Evolutionary conservation across 257 asterid genomes (phyloP).

Genomic region (Ehretia macrophylla): DNA sequence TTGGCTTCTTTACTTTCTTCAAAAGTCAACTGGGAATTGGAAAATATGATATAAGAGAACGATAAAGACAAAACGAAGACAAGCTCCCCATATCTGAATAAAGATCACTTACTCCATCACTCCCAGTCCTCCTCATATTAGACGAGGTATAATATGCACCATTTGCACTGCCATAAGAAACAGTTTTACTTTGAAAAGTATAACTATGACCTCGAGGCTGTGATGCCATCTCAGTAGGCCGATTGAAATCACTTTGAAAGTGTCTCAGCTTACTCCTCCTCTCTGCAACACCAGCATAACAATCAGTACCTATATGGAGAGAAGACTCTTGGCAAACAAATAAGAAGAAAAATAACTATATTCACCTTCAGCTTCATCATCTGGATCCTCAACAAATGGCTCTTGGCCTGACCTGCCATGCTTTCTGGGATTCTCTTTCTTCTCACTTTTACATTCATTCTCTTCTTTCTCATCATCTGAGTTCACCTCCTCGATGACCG

Average conservation of each 20-base stretch:
- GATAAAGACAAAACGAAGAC: conserved; percentile 2
- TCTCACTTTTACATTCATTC: conserved; percentile 28
- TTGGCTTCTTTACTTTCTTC: conserved; percentile 91
- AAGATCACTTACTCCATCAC: conserved; percentile 71
- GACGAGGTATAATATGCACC: conserved; percentile 79
- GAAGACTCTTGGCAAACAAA: neutral
- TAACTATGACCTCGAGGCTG: conserved; percentile 60
- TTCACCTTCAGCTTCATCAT: conserved; percentile 65
- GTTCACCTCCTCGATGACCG: conserved; percentile 80
- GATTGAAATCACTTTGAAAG: conserved; percentile 34
- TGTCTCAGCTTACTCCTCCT: conserved; percentile 50
- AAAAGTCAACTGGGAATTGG: conserved; percentile 48
- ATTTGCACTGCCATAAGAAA: conserved; percentile 78
- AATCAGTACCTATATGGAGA: neutral
- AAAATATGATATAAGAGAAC: conserved; percentile 14
- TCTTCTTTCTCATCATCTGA: conserved; percentile 75
- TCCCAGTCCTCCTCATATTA: conserved; percentile 64
- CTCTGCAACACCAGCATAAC: conserved; percentile 31
- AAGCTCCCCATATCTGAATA: neutral
- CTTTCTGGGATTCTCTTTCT: conserved; percentile 57
- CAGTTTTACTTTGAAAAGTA: conserved; percentile 73
- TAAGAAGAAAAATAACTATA: conserved; percentile 1
- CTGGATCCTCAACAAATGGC: conserved; percentile 70
- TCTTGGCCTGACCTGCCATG: conserved; percentile 67
- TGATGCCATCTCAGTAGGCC: conserved; percentile 22